Conservation (phyloP, 768 basidiomycete genomes). For the Lactarius pseudohatsudake region DNA sequence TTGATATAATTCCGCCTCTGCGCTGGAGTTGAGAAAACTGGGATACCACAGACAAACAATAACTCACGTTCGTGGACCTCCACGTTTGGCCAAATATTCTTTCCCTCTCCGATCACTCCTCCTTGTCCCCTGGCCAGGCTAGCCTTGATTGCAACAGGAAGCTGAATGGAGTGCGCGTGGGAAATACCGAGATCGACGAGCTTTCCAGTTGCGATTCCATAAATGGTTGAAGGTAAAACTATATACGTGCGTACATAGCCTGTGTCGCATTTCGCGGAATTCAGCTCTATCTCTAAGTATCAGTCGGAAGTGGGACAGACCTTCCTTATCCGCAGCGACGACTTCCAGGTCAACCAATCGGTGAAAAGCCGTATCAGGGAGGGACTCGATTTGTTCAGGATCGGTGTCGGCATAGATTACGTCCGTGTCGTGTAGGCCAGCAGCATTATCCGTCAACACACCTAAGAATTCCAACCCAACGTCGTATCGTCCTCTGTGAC, state of each 20-base stretch:
- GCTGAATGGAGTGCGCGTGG: constrained; percentile 52
- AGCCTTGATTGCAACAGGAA: constrained; percentile 49
- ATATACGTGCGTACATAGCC: constrained; percentile 55
- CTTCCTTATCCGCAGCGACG: constrained; percentile 49
- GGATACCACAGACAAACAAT: neutral
- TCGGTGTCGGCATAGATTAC: constrained; percentile 53
- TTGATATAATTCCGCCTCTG: constrained; percentile 47
- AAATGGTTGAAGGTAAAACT: constrained; percentile 58
- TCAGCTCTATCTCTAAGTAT: neutral
- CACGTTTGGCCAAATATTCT: constrained; percentile 60
- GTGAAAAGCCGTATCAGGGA: constrained; percentile 48
- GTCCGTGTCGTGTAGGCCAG: constrained; percentile 41
- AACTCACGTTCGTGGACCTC: constrained; percentile 53
- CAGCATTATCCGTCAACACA: constrained; percentile 45
- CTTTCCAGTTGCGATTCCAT: constrained; percentile 48
- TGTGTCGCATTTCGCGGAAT: constrained; percentile 22
- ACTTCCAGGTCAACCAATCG: constrained; percentile 51
- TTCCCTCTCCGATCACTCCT: constrained; percentile 56
- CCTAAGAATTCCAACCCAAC: constrained; percentile 31
- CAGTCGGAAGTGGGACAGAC: constrained; percentile 31
- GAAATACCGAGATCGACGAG: constrained; percentile 54
- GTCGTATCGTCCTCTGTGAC: neutral
- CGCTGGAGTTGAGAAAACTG: neutral
- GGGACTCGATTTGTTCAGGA: constrained; percentile 43
- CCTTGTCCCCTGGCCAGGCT: constrained; percentile 48